phyloP scores from a whole-genome alignment of 345 rosid genomes.

The Eucalyptus coolabah region DNA sequence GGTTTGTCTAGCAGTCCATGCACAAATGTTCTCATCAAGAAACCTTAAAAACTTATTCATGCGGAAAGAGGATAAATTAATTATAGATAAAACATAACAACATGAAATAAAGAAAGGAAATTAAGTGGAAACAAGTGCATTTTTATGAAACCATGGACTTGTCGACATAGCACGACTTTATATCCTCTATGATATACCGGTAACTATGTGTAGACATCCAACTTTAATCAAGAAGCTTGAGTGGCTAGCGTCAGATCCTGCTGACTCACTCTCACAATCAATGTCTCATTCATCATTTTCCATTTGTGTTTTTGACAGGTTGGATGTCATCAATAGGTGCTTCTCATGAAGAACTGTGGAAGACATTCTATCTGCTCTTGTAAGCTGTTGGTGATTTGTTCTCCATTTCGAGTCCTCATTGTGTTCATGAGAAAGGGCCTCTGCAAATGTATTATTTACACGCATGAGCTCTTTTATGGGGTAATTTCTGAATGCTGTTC shows the following conservation, averaged over 20 bases:
- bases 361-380: conserved; percentile 72
- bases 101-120: not conserved
- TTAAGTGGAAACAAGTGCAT: not conserved
- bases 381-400: conserved; percentile 15
- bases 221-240: not conserved
- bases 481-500: not conserved
- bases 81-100: not conserved
- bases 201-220: not conserved
- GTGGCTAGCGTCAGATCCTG: not conserved
- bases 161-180: not conserved
- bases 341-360: conserved; percentile 66
- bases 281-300: not conserved
- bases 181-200: not conserved
- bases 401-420: not conserved
- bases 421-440: not conserved
- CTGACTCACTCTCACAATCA: not conserved
- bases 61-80: not conserved
- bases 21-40: not conserved
- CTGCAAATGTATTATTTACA: not conserved
- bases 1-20: not conserved
- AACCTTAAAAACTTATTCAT: not conserved
- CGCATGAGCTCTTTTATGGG: not conserved
- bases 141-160: not conserved
- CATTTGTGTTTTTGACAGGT: conserved; percentile 16
- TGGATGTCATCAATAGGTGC: conserved; percentile 66